These are phyloP conservation scores for Loxodes magnus DNA, from an alignment of 73 alveolate species.

Conservation along the genomic window DNA sequence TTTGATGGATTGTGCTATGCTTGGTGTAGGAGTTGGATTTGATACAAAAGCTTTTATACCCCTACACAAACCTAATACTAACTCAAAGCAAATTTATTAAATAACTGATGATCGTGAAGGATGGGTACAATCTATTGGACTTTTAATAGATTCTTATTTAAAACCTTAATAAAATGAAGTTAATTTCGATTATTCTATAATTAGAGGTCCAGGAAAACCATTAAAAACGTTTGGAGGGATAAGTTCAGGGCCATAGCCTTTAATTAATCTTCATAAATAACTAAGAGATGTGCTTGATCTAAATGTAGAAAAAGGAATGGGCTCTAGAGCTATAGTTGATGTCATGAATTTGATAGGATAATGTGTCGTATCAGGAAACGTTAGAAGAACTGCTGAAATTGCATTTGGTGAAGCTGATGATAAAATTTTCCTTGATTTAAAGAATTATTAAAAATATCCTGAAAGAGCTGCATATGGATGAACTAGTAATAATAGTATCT, in stretches of 20 bases:
- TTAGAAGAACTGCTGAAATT: slow-evolving; percentile 45
- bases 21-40: slow-evolving; percentile 62
- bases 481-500: slow-evolving; percentile 44
- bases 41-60: slow-evolving; percentile 43
- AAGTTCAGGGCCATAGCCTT: slow-evolving; percentile 43
- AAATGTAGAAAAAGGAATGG: slow-evolving; percentile 1
- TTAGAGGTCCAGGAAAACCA: slow-evolving; percentile 39
- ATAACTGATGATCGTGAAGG: slow-evolving; percentile 47
- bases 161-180: slow-evolving; percentile 5
- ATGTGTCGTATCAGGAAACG: slow-evolving; percentile 48
- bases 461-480: slow-evolving; percentile 49
- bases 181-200: slow-evolving; percentile 25
- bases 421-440: slow-evolving; percentile 19
- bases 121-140: slow-evolving; percentile 32
- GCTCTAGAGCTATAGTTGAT: slow-evolving; percentile 43
- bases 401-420: slow-evolving; percentile 54
- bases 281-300: slow-evolving; percentile 10
- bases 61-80: slow-evolving; percentile 8
- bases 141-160: slow-evolving; percentile 15
- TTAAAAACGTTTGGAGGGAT: slow-evolving; percentile 42
- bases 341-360: slow-evolving; percentile 51
- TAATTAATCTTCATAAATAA: slow-evolving; percentile 15
- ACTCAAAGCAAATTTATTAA: neutral
- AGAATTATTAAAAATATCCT: slow-evolving; percentile 41
- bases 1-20: slow-evolving; percentile 43